Conservation (phyloP, 225 moss, liverwort and hornwort genomes). For the Takakia lepidozioides region DNA sequence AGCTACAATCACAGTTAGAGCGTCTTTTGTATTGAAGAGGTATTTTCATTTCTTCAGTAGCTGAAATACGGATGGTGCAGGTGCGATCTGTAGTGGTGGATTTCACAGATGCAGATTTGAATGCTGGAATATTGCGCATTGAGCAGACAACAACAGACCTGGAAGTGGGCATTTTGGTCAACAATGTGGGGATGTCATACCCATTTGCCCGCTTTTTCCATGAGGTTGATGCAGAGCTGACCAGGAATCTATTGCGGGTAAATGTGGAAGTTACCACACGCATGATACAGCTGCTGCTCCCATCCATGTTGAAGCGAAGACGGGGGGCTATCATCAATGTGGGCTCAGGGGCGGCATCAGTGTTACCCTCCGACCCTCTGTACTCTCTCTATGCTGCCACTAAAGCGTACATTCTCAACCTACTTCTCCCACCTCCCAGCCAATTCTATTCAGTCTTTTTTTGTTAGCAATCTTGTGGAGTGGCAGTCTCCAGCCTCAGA, state of each 20-base stretch:
- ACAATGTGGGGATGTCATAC: constrained; percentile 62
- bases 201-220: constrained; percentile 65
- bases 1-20: no score
- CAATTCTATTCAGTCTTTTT: no score
- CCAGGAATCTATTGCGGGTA: constrained; percentile 44
- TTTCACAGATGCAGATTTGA: constrained; percentile 52
- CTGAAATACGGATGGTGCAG: constrained; percentile 8
- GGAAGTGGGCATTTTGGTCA: constrained; percentile 52
- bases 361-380: constrained; percentile 60
- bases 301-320: constrained; percentile 54
- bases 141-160: constrained; percentile 30
- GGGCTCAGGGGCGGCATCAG: constrained; percentile 51
- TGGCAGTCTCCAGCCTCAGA: no score
- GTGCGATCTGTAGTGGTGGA: constrained; percentile 59
- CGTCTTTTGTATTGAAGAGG: no score
- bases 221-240: constrained; percentile 47
- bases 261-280: constrained; percentile 59
- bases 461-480: no score
- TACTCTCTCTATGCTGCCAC: constrained; percentile 57
- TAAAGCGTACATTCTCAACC: no score
- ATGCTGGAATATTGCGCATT: constrained; percentile 33
- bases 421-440: no score
- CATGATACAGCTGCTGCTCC: constrained; percentile 52
- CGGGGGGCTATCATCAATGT: constrained; percentile 55
- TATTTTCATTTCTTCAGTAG: no score